Conservation (phyloP, 257 asterid species). For the Nicotiana benthamiana region DNA sequence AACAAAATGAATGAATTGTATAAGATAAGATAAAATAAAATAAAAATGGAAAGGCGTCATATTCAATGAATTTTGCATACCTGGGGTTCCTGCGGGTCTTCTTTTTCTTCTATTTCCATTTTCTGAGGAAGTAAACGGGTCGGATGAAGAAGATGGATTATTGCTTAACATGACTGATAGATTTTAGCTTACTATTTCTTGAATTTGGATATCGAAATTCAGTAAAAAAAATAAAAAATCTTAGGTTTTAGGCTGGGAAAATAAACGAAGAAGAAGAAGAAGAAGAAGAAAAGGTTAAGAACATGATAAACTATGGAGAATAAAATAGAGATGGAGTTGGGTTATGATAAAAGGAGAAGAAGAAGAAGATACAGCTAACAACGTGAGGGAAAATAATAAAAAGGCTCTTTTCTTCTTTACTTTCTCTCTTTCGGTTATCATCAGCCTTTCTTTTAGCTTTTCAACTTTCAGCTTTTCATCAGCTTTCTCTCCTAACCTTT, state of each 20-base stretch:
- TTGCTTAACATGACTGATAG: conserved; percentile 25
- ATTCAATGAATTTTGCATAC: conserved; percentile 17
- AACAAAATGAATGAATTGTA: neutral
- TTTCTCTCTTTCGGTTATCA: conserved; percentile 36
- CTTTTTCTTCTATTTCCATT: conserved; percentile 45
- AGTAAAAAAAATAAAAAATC: neutral
- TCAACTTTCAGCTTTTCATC: conserved; percentile 25
- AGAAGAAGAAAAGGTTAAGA: neutral
- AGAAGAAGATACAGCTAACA: conserved; percentile 24
- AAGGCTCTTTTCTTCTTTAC: conserved; percentile 20
- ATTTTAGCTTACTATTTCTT: neutral
- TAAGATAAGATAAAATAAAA: neutral
- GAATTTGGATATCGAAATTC: neutral
- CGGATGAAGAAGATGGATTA: conserved; percentile 41
- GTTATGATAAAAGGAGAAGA: neutral
- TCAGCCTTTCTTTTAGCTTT: conserved; percentile 60
- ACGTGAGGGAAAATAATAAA: conserved; percentile 26
- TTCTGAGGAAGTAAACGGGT: conserved; percentile 38
- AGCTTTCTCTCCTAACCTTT: conserved; percentile 12
- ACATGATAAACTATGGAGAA: neutral
- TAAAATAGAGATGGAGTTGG: neutral
- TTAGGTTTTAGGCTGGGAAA: neutral
- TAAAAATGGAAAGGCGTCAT: neutral
- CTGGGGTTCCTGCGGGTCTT: conserved; percentile 93
- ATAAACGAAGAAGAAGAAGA: neutral